Evolutionary conservation across 345 rosid genomes (phyloP).

Genomic region (Geranium rotundifolium): DNA sequence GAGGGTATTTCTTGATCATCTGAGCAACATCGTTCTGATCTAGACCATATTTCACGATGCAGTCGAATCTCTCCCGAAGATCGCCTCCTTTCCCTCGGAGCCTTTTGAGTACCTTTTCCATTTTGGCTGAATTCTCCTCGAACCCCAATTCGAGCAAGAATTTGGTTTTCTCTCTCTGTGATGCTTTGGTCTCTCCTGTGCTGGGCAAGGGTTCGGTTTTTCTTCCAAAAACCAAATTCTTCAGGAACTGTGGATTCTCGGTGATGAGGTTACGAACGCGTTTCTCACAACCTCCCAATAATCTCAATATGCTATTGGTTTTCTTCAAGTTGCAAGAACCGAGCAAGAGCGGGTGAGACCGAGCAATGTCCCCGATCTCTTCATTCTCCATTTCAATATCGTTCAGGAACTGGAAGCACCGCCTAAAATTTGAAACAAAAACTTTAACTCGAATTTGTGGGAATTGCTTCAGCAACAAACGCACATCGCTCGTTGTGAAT

Average conservation of each 20-base stretch:
- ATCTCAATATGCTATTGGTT: constrained; percentile 28
- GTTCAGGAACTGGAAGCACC: constrained; percentile 31
- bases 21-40: constrained; percentile 35
- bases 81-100: constrained; percentile 38
- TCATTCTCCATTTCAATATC: constrained; percentile 46
- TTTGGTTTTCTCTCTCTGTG: constrained; percentile 33
- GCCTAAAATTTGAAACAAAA: constrained; percentile 44
- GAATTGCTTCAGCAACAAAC: constrained; percentile 36
- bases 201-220: constrained; percentile 30
- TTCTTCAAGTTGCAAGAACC: constrained; percentile 47
- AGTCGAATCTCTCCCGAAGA: constrained; percentile 70
- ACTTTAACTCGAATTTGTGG: constrained; percentile 33
- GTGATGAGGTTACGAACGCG: constrained; percentile 34
- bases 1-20: constrained; percentile 54
- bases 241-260: constrained; percentile 45
- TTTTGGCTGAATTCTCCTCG: constrained; percentile 24
- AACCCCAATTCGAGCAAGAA: constrained; percentile 53
- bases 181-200: constrained; percentile 15
- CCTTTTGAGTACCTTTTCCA: constrained; percentile 49
- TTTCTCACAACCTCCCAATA: constrained; percentile 43
- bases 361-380: constrained; percentile 38
- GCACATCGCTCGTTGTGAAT: constrained; percentile 24
- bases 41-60: constrained; percentile 49
- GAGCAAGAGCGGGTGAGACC: constrained; percentile 32
- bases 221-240: constrained; percentile 35